Base-by-base conservation (phyloP, 768 basidiomycete species). In the Mycena capillaripes region DNA sequence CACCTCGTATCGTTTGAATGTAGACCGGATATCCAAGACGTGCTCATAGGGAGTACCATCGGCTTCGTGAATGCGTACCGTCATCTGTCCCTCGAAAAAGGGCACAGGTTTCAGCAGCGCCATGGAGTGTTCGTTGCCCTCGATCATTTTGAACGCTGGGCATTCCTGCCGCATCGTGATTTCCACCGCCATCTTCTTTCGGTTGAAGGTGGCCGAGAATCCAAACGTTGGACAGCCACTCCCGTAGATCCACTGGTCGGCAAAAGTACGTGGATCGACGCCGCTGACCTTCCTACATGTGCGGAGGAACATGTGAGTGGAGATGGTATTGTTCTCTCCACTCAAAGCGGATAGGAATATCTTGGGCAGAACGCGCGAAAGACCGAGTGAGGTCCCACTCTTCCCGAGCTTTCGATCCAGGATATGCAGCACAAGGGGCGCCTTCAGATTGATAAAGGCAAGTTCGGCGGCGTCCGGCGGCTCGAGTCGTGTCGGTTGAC, bases 1-100 rank as follows among this genome's bases (percentile, higher is more conserved):
- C 1, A 99, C 95, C 78, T 98, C 97, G 79, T 95, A 98, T n/a
- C 93, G 93, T 80, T 98, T 98, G 85, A 93, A 95, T 1, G 90
- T 82, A 29, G 89, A 90, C 46, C 92, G 91, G 70, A 99, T 95
- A 79, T 98, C 96, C 48, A 99, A 87, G 27, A 99, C 96, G 79
- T 99, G 98, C 80, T 99, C 98, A 79, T 98, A 99, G 0, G 98
- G 97, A 42, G 98, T 99, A 4, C 97, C 98, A 79, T 99, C 98
- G 0, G 97, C 98, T 86, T 99, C 98, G 78, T 99, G 97, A 61
- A 99, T 98, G 34, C 98, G 95, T 69, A 99, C 93, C 30, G 98
- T 99, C 93, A 99, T 96, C 87, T 97, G 95, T 21, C 98, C 98
- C 92, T 98, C 97, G 76, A 99, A 99, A 76, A 95, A 91, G 9